Conservation (phyloP, 352 stramenopile genomes). For the Saprolegnia parasitica region DNA sequence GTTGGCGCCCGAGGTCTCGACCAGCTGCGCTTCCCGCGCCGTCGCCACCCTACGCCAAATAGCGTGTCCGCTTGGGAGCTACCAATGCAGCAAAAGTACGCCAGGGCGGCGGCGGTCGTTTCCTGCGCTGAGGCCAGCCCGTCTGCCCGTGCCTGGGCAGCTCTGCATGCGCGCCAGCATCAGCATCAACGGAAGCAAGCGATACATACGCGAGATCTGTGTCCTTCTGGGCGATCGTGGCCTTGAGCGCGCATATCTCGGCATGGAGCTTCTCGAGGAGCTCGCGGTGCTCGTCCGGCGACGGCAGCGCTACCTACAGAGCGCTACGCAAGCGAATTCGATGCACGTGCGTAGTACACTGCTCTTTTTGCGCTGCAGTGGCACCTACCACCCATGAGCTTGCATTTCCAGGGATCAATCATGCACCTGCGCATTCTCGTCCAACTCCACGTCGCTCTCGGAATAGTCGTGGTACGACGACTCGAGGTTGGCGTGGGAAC, state of each 20-base stretch:
- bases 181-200: background rate
- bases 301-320: background rate
- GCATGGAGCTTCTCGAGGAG: conserved; percentile 18
- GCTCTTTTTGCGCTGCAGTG: background rate
- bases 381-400: background rate
- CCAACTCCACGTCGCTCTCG: background rate
- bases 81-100: background rate
- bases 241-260: conserved; percentile 16
- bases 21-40: background rate
- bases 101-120: background rate
- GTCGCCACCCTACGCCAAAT: background rate
- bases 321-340: background rate
- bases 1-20: background rate
- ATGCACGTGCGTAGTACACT: background rate
- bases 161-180: background rate
- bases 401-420: too few relatives aligned
- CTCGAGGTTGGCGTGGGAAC: background rate
- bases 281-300: conserved; percentile 9
- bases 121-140: background rate
- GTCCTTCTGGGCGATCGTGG: conserved; percentile 9
- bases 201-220: background rate
- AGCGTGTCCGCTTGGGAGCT: too few relatives aligned
- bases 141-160: background rate
- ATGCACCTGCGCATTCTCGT: too few relatives aligned
- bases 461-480: background rate